Conservation (phyloP, 1,284 basidiomycete species). For the Somion occarium region DNA sequence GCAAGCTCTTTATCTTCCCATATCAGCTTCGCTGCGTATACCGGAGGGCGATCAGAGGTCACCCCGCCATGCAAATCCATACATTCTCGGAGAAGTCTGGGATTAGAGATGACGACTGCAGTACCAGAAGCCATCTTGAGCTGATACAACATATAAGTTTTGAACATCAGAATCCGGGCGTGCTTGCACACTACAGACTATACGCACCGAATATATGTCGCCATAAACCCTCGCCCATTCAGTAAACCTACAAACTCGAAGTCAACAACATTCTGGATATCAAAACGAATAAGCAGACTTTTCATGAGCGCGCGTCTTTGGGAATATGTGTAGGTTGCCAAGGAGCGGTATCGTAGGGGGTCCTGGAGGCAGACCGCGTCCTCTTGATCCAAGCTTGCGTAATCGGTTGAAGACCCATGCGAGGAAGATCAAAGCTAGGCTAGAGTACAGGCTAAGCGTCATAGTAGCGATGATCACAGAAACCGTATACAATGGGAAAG, state of each 20-base stretch:
- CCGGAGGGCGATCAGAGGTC: conserved; percentile 17
- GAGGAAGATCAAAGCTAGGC: background rate
- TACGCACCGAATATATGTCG: conserved; percentile 8
- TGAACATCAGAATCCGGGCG: background rate
- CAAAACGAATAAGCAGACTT: conserved; percentile 2
- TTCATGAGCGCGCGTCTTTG: conserved; percentile 14
- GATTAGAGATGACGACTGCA: conserved; percentile 23
- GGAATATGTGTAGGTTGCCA: conserved; percentile 25
- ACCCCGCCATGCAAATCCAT: conserved; percentile 24
- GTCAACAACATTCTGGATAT: background rate
- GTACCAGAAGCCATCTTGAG: conserved; percentile 24
- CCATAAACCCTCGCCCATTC: conserved; percentile 7
- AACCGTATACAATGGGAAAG: no score
- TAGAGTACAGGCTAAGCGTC: background rate
- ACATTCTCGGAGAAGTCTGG: conserved; percentile 23
- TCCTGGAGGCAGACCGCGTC: conserved; percentile 22
- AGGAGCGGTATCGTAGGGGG: conserved; percentile 29
- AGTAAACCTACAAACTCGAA: conserved; percentile 1
- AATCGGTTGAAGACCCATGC: background rate
- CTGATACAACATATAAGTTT: background rate
- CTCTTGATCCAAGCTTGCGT: conserved; percentile 4
- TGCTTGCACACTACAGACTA: background rate
- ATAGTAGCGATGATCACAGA: conserved; percentile 14
- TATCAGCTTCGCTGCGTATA: conserved; percentile 19
- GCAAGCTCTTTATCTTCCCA: conserved; percentile 17